Evolutionary conservation across 352 stramenopile species (phyloP), one percentile per base, ranked within the genome.

Genomic region (Globisporangium cederbergense): DNA sequence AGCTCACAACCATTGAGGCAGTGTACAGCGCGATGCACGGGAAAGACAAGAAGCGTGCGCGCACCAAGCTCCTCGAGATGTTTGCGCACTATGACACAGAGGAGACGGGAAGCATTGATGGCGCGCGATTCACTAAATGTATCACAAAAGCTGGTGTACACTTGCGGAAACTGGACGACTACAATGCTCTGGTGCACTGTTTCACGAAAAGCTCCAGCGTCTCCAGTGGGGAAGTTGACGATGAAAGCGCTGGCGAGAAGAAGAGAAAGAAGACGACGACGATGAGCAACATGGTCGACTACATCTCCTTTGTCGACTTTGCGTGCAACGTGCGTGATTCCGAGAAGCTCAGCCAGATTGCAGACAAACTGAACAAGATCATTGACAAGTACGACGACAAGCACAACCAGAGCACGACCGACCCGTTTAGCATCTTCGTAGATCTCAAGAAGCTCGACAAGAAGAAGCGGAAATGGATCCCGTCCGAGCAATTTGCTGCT

Each of bases 291-390:
- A 60, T 73, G 32, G 68, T 90, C 18, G 79, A 89, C 52, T 92
- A 90, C 45, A 42, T 68, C 0, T 59, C 68, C 4, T 92, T 92
- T 55, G 58, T 84, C 22, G 81, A 92, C 40, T 92, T 89, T 71
- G 77, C 77, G 0, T 88, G 76, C 67, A 89, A 88, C 30, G 75
- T 83, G 3, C 77, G 78, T 1, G 80, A 89, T 69, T 89, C 81
- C 8, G 81, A 83, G 36, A 83, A 78, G 50, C 63, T 91, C 7
- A 80, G 79, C 47, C 70, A 78, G 49, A 70, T 90, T 13, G 81
- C 76, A 1, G 59, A 74, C 40, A 78, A 74, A 22, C 65, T 92
- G 11, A 77, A 78, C 30, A 58, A 65, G 2, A 68, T 62, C 13
- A 88, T 92, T 16, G 64, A 65, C 4, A 72, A 74, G 16, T 92